Conservation (phyloP, 164 flowering plant species). For the Macadamia tetraphylla region DNA sequence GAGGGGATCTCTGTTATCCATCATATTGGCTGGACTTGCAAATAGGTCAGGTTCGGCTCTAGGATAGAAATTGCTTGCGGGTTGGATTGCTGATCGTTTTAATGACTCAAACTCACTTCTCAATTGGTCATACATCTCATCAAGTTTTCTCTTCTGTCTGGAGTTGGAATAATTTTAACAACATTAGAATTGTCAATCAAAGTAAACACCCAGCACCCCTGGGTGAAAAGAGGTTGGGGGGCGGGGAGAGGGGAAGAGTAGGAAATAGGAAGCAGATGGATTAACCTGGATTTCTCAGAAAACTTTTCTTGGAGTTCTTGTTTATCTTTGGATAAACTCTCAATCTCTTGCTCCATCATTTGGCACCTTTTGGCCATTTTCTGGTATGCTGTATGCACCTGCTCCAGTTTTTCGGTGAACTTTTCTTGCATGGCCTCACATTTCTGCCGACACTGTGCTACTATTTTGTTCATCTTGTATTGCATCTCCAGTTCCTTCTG, state of each 20-base stretch:
- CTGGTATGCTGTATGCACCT: slow-evolving; percentile 87
- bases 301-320: slow-evolving; percentile 96
- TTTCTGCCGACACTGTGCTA: slow-evolving; percentile 88
- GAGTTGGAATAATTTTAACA: background rate
- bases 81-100: slow-evolving; percentile 87
- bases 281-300: slow-evolving; percentile 90
- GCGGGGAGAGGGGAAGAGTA: background rate
- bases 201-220: background rate
- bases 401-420: slow-evolving; percentile 87
- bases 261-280: background rate
- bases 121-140: slow-evolving; percentile 96
- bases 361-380: slow-evolving; percentile 89
- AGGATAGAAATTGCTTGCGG: slow-evolving; percentile 62
- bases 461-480: slow-evolving; percentile 78
- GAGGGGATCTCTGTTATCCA: slow-evolving; percentile 64
- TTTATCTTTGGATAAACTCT: slow-evolving; percentile 77
- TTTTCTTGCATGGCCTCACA: slow-evolving; percentile 91
- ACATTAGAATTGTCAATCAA: background rate
- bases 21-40: slow-evolving; percentile 53
- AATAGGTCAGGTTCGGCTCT: slow-evolving; percentile 74
- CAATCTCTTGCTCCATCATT: slow-evolving; percentile 88
- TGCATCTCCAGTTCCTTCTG: slow-evolving; percentile 97
- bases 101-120: slow-evolving; percentile 83
- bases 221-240: background rate
- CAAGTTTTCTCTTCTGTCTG: slow-evolving; percentile 97